Conservation (phyloP, 106 monocot species). For the Triglochin maritima region DNA sequence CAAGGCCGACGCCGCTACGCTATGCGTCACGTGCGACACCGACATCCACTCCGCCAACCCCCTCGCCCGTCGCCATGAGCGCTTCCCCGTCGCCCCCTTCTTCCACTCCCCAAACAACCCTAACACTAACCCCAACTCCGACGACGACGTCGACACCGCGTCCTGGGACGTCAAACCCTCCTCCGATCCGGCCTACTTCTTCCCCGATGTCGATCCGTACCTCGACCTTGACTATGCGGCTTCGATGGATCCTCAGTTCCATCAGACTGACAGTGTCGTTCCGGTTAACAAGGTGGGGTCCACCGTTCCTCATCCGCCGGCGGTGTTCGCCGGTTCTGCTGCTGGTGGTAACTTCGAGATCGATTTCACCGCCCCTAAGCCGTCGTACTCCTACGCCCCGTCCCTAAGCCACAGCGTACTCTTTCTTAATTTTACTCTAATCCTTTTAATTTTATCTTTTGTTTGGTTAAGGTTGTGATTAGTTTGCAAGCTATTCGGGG, state of each 20-base stretch:
- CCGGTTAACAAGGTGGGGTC: slow-evolving; percentile 7
- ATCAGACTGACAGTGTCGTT: slow-evolving; percentile 22
- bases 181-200: slow-evolving; percentile 24
- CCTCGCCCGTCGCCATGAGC: slow-evolving; percentile 31
- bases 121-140: not conserved
- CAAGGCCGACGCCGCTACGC: slow-evolving; percentile 41
- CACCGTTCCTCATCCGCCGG: slow-evolving; percentile 2
- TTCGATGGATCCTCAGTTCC: slow-evolving; percentile 8
- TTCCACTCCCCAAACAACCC: slow-evolving; percentile 6
- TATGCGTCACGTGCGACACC: slow-evolving; percentile 22
- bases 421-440: not conserved
- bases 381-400: slow-evolving; percentile 10
- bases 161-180: slow-evolving; percentile 17
- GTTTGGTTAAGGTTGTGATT: not conserved
- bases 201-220: slow-evolving; percentile 31
- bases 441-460: not conserved
- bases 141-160: slow-evolving; percentile 4
- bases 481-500: not conserved
- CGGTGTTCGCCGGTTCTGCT: not conserved
- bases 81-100: slow-evolving; percentile 28
- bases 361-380: slow-evolving; percentile 20
- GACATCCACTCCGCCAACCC: slow-evolving; percentile 28
- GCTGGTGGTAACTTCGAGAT: slow-evolving; percentile 3
- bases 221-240: slow-evolving; percentile 32
- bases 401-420: slow-evolving; percentile 32